Base-by-base conservation (phyloP, 2,329 filamentous ascomycete species). In the Cadophora malorum region DNA sequence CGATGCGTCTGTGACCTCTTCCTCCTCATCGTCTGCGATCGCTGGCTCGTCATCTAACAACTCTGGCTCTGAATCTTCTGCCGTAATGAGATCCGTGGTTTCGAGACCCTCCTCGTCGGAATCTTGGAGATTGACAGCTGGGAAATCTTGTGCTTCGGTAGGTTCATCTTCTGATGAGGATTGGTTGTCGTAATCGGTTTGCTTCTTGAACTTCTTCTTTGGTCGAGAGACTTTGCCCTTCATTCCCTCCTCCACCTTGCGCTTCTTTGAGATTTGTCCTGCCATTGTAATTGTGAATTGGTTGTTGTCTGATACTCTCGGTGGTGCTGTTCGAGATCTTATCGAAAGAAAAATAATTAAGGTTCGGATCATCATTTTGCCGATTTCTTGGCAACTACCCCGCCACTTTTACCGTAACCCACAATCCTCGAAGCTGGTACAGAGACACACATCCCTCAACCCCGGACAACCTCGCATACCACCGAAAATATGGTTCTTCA, bases 401-500 rank as follows among this genome's bases (percentile, higher is more conserved):
- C 67, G 65, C 68, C 56, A 63, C 33, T 66, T 58, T 28, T 23
- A 38, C 35, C 12, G 35, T 5, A 56, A 61, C 67, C 70, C 67
- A 73, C 68, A 71, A 66, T 61, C 56, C 33, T 23, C 33, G 35
- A 50, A 25, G 19, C 56, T 41, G 52, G 38, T 23, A 28, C 23
- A 64, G 14, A 16, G 52, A 3, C 4, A 21, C 25, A 45, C 31
- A 25, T 19, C 49, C 56, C 16, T 41, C 33, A 25, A 53, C 35
- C 33, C 33, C 8, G 21, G 28, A 68, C 58, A 62, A 25, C 50
- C 52, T 65, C 67, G 55, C 56, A 67, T 58, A 28, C 65, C 66
- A 55, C 63, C 56, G 62, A 41, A 68, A 79, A 77, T 79, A 99
- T 99, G 96, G 96, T 99, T 86, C 91, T 99, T 79, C 94, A 97